Conservation (phyloP, 345 rosid genomes). For the Psidium guajava region DNA sequence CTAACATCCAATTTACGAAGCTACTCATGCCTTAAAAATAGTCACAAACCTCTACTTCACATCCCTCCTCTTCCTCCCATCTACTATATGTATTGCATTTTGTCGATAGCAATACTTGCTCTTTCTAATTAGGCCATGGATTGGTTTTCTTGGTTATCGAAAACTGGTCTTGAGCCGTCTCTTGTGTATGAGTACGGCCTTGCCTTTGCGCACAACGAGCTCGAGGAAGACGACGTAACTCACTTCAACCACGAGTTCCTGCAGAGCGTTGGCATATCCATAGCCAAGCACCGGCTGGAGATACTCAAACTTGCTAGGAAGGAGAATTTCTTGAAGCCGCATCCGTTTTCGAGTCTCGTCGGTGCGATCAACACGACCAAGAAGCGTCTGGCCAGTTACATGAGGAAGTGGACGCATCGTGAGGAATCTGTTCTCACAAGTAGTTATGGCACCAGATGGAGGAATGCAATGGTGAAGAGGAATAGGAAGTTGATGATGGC, state of each 20-base stretch:
- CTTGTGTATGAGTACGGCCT: slow-evolving; percentile 76
- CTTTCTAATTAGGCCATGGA: slow-evolving; percentile 34
- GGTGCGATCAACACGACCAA: slow-evolving; percentile 54
- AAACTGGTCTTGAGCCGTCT: slow-evolving; percentile 57
- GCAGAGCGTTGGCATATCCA: slow-evolving; percentile 91
- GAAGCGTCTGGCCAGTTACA: slow-evolving; percentile 28
- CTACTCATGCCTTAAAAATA: neutral
- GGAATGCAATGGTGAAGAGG: slow-evolving; percentile 58
- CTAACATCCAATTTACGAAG: neutral
- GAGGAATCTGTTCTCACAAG: slow-evolving; percentile 35
- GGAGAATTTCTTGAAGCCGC: slow-evolving; percentile 18
- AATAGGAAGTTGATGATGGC: slow-evolving; percentile 33
- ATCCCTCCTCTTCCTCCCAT: neutral
- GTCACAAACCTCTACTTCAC: neutral
- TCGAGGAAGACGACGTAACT: slow-evolving; percentile 61
- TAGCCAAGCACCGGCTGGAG: slow-evolving; percentile 93
- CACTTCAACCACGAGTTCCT: slow-evolving; percentile 93
- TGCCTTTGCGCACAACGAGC: slow-evolving; percentile 75
- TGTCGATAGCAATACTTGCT: neutral
- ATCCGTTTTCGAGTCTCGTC: slow-evolving; percentile 37
- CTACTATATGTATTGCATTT: neutral
- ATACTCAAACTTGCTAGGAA: slow-evolving; percentile 74
- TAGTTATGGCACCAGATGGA: slow-evolving; percentile 36
- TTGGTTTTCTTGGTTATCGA: slow-evolving; percentile 94
- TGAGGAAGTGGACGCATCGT: slow-evolving; percentile 35